Base-by-base conservation (phyloP, 2,329 filamentous ascomycete genomes). In the Simplicillium sp. region DNA sequence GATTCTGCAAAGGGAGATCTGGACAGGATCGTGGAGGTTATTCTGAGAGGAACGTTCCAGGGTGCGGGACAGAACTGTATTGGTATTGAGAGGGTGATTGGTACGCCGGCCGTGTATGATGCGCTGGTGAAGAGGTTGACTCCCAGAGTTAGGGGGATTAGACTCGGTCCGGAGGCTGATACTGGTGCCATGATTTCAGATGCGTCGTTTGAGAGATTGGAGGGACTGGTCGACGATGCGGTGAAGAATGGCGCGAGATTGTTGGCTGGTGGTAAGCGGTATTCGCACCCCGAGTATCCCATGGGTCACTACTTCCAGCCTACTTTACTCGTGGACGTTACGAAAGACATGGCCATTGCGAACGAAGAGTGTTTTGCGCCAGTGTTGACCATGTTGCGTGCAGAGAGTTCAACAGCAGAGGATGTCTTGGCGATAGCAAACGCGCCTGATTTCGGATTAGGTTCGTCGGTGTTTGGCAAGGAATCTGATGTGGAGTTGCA, bases 21-120 rank as follows among this genome's bases (percentile, higher is more conserved):
- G 44, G 64, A 76, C 4, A 78, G 84, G 34, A 81, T 97, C 38
- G 75, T 77, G 32, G 85, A 88, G 46, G 84, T 94, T 47, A 76
- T 97, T 46, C 82, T 98, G 66, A 80, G 92, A 40, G 92, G 90
- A 39, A 87, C 87, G 9, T 98, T 97, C 65, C 92, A 98, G 62
- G 88, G 88, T 39, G 83, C 88, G 13, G 92, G 92, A 1, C 92
- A 98, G 62, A 98, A 98, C 66, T 98, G 92, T 64, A 90, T 98
- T 56, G 92, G 92, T 41, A 90, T 96, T 50, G 92, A 98, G 66
- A 84, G 92, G 42, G 82, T 97, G 55, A 82, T 97, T 50, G 87
- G 84, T 17, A 74, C 85, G 13, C 82, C 87, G 2, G 68, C 66
- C n/a, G 72, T 86, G 39, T 94, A 97, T 66, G 71, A 84, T 46